phyloP scores from a whole-genome alignment of 73 alveolate genomes.

The Paramecium sexaurelia region DNA sequence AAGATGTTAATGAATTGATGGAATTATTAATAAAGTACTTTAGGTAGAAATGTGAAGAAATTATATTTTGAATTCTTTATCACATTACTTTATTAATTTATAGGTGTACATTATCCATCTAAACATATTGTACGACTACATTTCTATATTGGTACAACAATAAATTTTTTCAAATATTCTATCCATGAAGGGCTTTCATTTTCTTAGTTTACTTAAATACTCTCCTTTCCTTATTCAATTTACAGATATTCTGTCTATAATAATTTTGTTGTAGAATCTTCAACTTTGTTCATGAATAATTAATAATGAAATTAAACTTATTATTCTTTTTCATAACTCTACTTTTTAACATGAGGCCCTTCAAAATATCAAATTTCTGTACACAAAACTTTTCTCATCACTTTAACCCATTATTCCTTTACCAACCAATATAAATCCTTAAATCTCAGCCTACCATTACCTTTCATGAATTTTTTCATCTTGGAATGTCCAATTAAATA shows the following conservation, averaged over 20 bases:
- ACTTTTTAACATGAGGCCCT: neutral
- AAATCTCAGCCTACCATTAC: neutral
- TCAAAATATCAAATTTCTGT: neutral
- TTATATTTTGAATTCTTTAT: conserved; percentile 83
- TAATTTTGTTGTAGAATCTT: conserved; percentile 18
- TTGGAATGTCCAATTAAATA: conserved; percentile 2
- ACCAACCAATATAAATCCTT: neutral
- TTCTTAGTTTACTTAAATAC: neutral
- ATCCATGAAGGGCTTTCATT: neutral
- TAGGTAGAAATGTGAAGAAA: conserved; percentile 84
- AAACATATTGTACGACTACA: conserved; percentile 22
- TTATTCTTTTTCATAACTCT: neutral
- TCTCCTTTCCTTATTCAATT: neutral
- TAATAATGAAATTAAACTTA: neutral
- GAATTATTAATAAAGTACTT: conserved; percentile 88
- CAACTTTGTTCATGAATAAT: conserved; percentile 27
- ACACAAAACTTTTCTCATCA: neutral
- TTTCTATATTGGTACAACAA: conserved; percentile 21
- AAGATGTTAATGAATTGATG: conserved; percentile 88
- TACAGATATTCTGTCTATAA: neutral
- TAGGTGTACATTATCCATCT: conserved; percentile 66
- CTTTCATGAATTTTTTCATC: neutral
- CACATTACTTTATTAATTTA: conserved; percentile 71
- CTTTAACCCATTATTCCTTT: neutral
- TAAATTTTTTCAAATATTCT: neutral